Conservation (phyloP, 129 eudicot species). For the Erigeron canadensis region DNA sequence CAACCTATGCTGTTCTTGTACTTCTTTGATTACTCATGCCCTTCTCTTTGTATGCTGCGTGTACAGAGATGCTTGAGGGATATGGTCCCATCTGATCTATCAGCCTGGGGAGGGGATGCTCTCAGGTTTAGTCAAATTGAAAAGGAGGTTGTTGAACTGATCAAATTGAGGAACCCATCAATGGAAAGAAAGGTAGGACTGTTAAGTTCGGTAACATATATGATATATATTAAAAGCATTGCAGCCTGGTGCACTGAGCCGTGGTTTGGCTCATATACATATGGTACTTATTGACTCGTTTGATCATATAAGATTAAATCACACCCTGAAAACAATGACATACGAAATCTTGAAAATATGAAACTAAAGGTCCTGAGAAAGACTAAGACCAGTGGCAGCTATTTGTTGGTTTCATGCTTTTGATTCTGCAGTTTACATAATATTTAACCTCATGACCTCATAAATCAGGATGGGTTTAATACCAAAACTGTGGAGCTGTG, state of each 20-base stretch:
- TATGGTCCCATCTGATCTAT: conserved; percentile 25
- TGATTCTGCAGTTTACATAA: conserved; percentile 6
- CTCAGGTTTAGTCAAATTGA: conserved; percentile 19
- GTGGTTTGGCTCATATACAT: background rate
- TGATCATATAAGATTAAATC: background rate
- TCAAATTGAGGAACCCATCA: conserved; percentile 15
- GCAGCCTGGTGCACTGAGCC: background rate
- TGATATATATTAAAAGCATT: background rate
- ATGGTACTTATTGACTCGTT: conserved; percentile 5
- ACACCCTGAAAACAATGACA: background rate
- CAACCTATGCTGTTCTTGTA: background rate
- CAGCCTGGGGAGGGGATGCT: conserved; percentile 24
- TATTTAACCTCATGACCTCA: conserved; percentile 9
- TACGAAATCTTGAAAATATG: background rate
- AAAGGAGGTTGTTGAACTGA: conserved; percentile 24
- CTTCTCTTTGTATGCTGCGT: background rate
- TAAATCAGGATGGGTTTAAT: conserved; percentile 12
- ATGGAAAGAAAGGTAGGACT: background rate
- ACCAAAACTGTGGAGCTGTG: conserved; percentile 8
- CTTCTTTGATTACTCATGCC: background rate
- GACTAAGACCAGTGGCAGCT: conserved; percentile 3
- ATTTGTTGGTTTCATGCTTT: background rate
- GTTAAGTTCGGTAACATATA: background rate
- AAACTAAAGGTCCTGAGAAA: background rate
- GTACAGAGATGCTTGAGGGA: conserved; percentile 27